Base-by-base conservation (phyloP, 2,329 filamentous ascomycete species). In the Colletotrichum aenigma region DNA sequence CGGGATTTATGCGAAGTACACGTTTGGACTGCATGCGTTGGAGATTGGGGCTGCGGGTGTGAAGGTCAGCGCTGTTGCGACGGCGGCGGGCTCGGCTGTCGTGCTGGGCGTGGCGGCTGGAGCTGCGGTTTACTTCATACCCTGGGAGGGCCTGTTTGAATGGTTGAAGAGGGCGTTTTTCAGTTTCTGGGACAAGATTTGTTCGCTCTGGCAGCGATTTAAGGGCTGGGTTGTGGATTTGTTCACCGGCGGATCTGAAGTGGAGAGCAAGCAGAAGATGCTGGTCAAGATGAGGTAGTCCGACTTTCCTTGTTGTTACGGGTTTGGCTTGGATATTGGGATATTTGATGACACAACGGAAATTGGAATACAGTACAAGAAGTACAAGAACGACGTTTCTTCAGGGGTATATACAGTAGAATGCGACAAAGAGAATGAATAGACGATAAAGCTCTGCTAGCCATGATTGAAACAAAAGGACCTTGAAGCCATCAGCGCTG, bases 101-200 rank as follows among this genome's bases (percentile, higher is more conserved):
- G 60, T 71, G 16, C 69, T 71, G 8, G 69, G 69, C 4, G 69
- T 71, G n/a, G 69, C 34, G 13, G 61, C 69, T 24, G 69, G 56
- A 18, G 69, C 69, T 16, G 69, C 69, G 69, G 61, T 71, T 8
- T 71, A 71, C 36, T 71, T 71, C 28, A 71, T 71, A 4, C 69
- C 69, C 13, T 71, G 69, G 69, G 69, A 71, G 28, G 66, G 69
- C 18, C 56, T 71, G 21, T 71, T 71, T 43, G 61, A 12, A 4
- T 71, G 69, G 69, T 66, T 71, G 69, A 71, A 71, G 61, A 24
- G 48, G 28, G 69, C 69, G 0, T 38, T 71, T 32, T 52, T n/a
- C 6, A 55, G 60, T 18, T 34, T 71, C 3, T 71, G 69, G 69
- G 69, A 71, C n/a, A 71, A 56, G 60, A 71, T 71, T 21, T 52